Evolutionary conservation across 2,329 filamentous ascomycete species (phyloP), one percentile per base, ranked within the genome.

Genomic region (Cercospora brassicicola): DNA sequence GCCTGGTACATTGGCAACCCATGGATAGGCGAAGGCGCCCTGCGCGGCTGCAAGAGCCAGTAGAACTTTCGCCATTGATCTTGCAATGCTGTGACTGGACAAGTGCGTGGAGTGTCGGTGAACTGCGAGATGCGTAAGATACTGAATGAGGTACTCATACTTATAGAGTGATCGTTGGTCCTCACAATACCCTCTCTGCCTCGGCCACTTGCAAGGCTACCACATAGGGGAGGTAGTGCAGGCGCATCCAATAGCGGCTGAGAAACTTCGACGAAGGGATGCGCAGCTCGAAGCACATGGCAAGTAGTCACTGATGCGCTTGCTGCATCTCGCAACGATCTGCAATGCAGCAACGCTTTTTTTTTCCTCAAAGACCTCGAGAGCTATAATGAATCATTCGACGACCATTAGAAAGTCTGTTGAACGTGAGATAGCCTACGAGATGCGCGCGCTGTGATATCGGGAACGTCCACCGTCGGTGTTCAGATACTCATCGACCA

Each of bases 11-110:
- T 77, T 64, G 6, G 75, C 71, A 6, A 81, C 78, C 67, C 77
- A 81, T 13, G 79, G 79, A 64, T 79, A 81, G 18, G 79, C 78
- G 18, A 72, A 69, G 18, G 72, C 74, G 63, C 66, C 39, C 13
- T 65, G 66, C 26, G 64, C 68, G 20, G 66, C 68, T 18, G 66
- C 63, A 4, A 70, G 59, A 42, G 68, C 61, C 1, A 64, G 11
- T 10, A 68, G 18, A 42, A 68, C 48, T 55, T 62, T 59, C 26
- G 68, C 66, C 68, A 70, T 70, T 15, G n/a, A 3, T n/a, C 0
- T 28, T 8, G 23, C 3, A 55, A 4, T 28, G 1, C 48, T 55
- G 13, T 28, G 20, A 55, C 3, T n/a, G 11, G 3, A 15, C 23
- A 26, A n/a, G 8, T 11, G 48, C 20, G 48, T 3, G 7, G 20